phyloP scores from a whole-genome alignment of 306 rosid genomes.

The Luffa acutangula region DNA sequence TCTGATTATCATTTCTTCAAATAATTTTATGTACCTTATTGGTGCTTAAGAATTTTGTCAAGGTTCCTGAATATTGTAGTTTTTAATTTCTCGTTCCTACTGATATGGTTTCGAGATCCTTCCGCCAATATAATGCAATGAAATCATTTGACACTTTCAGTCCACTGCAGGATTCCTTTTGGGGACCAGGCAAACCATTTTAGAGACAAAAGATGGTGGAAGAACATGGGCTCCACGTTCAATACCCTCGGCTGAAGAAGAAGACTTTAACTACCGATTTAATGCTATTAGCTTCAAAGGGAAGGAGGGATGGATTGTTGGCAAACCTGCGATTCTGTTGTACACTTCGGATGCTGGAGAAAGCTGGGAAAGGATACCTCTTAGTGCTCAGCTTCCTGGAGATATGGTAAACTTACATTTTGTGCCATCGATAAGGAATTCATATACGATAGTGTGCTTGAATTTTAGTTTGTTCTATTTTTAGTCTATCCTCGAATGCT shows the following conservation, averaged over 20 bases:
- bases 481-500: background rate
- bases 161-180: constrained; percentile 59
- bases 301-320: constrained; percentile 94
- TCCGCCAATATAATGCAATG: background rate
- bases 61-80: background rate
- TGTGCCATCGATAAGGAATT: background rate
- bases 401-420: constrained; percentile 52
- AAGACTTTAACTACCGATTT: constrained; percentile 89
- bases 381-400: constrained; percentile 84
- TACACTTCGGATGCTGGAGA: constrained; percentile 84
- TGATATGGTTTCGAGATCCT: background rate
- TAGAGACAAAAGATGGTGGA: constrained; percentile 96
- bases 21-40: background rate
- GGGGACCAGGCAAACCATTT: constrained; percentile 79
- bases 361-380: constrained; percentile 86
- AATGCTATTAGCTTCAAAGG: constrained; percentile 88
- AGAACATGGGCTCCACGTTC: constrained; percentile 79
- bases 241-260: constrained; percentile 91
- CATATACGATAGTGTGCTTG: background rate
- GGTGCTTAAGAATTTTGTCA: no score
- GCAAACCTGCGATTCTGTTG: constrained; percentile 80
- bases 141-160: constrained; percentile 1
- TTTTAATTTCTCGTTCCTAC: background rate
- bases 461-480: background rate
- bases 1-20: background rate